Base-by-base conservation (phyloP, 768 basidiomycete species). In the Trametes punicea region DNA sequence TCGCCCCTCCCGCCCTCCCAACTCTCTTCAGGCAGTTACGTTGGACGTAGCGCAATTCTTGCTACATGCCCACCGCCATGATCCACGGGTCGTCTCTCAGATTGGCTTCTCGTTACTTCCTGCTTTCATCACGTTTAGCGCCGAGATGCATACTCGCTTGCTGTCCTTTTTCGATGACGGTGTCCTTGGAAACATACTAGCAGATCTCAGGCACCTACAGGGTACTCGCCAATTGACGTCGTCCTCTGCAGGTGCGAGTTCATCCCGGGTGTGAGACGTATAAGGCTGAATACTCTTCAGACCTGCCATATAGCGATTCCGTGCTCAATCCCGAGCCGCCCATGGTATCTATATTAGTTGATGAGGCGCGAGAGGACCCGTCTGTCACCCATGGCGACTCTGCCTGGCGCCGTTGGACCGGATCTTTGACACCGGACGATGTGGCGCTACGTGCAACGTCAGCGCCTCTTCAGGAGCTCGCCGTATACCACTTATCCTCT, bases 11-110 rank as follows among this genome's bases (percentile, higher is more conserved):
- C 77, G 81, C 26, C 91, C 91, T 13, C 87, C 90, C 3, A 82
- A 90, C 64, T 76, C 88, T 3, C 70, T 94, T n/a, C 91, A 93
- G 63, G 78, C 82, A 0, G 68, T 87, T 26, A 79, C 78, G 4
- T 71, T 94, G 29, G 88, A 91, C 68, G 78, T 92, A 20, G 87
- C 87, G 3, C 81, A 81, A 56, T 80, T 83, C 60, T 77, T 94
- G 23, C 70, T 84, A 21, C 75, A 82, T 55, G 70, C 73, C 26
- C 81, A 87, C 60, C 73, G 75, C 6, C 73, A 77, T 54, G 77
- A 81, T 46, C 75, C 81, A 3, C 70, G 74, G 36, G 71, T 83
- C 20, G 70, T 82, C 41, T 80, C 83, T 5, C 77, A 80, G 40
- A 79, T 92, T 49, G 84, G 81, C 0, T 80, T 84, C 51, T 83